phyloP scores from a whole-genome alignment of 225 moss, liverwort and hornwort genomes.

The Pseudoscleropodium purum region DNA sequence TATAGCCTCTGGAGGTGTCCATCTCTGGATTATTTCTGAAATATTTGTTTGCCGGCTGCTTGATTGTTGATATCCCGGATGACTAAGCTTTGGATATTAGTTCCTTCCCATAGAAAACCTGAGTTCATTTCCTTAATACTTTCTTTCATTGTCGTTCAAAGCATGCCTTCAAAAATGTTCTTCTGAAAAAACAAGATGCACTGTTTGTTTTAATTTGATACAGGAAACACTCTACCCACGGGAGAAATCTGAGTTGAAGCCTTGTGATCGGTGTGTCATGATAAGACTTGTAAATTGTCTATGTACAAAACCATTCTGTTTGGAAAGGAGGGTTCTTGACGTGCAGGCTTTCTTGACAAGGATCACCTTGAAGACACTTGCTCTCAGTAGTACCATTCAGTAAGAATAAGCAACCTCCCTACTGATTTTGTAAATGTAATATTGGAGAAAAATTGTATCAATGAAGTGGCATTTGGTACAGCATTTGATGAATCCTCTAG shows the following conservation, averaged over 20 bases:
- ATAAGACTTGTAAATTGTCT: conserved; percentile 53
- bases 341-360: conserved; percentile 60
- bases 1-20: neutral
- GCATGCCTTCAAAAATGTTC: neutral
- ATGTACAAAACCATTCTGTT: conserved; percentile 35
- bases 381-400: conserved; percentile 46
- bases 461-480: neutral
- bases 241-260: conserved; percentile 45
- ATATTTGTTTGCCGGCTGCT: neutral
- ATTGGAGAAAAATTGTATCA: neutral
- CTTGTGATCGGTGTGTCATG: conserved; percentile 49
- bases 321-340: conserved; percentile 51
- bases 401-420: conserved; percentile 10
- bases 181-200: neutral
- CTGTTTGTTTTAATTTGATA: neutral
- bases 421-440: neutral
- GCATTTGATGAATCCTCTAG: neutral
- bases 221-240: conserved; percentile 89
- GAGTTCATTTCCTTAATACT: neutral
- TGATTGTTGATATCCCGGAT: neutral
- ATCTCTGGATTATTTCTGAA: neutral
- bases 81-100: neutral
- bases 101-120: neutral
- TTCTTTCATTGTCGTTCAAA: neutral
- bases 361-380: conserved; percentile 41